Evolutionary conservation across 169 alveolate genomes (phyloP).

Genomic region (Eimeria acervulina): DNA sequence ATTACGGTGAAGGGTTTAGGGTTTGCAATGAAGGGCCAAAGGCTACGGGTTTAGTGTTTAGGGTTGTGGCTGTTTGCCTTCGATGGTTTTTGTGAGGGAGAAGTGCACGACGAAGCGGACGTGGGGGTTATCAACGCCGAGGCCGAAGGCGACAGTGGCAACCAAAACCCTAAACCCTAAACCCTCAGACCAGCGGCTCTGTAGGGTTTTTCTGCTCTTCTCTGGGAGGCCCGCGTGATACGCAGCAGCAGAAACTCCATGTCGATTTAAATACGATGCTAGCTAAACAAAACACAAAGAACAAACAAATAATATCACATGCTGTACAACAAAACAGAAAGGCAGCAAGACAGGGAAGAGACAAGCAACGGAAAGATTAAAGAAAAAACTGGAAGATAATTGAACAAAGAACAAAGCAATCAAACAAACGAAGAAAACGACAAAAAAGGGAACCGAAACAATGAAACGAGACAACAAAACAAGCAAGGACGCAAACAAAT

Average conservation of each 20-base stretch:
- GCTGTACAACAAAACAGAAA: neutral
- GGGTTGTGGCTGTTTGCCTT: slow-evolving; percentile 88
- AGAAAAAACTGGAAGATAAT: neutral
- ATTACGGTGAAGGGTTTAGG: too few relatives aligned
- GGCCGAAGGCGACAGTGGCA: slow-evolving; percentile 99
- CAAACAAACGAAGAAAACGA: too few relatives aligned
- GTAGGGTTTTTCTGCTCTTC: slow-evolving; percentile 69
- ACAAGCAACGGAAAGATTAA: neutral
- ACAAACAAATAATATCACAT: neutral
- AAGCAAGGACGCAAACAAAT: too few relatives aligned
- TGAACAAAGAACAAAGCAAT: neutral
- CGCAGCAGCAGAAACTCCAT: slow-evolving; percentile 86
- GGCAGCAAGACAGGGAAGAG: neutral
- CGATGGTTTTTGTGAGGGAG: slow-evolving; percentile 98
- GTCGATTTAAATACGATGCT: slow-evolving; percentile 89
- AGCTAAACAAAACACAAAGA: slow-evolving; percentile 86
- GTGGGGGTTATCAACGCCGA: slow-evolving; percentile 99
- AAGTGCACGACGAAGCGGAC: slow-evolving; percentile 99
- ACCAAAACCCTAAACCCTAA: slow-evolving; percentile 94
- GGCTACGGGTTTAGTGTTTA: neutral
- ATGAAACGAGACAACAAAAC: too few relatives aligned
- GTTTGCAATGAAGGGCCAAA: too few relatives aligned
- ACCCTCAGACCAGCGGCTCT: slow-evolving; percentile 94
- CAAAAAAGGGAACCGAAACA: too few relatives aligned
- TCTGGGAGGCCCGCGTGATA: slow-evolving; percentile 86